phyloP scores from a whole-genome alignment of 2,329 filamentous ascomycete genomes.

The Penicillium sp. region DNA sequence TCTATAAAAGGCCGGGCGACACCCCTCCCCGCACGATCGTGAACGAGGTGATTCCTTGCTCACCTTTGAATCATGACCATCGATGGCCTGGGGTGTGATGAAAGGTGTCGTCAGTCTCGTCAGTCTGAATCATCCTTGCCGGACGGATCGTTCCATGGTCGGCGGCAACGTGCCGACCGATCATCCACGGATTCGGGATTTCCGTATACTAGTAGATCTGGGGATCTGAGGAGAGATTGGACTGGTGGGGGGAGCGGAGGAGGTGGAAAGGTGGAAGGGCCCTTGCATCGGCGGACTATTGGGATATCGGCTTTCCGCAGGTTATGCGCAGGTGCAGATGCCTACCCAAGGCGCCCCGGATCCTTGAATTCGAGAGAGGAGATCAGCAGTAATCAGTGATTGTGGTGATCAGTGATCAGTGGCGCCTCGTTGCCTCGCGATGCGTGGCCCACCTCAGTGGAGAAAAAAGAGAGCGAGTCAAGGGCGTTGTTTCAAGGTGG shows the following conservation, averaged over 20 bases:
- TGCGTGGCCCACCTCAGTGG: not conserved
- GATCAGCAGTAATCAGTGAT: no score
- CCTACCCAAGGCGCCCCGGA: not conserved
- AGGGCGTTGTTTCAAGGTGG: constrained; percentile 21
- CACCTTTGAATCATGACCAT: constrained; percentile 23
- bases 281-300: not conserved
- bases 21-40: not conserved
- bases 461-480: not conserved
- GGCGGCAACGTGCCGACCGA: constrained; percentile 15
- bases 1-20: constrained; percentile 21
- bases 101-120: constrained; percentile 36
- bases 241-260: not conserved
- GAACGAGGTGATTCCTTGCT: constrained; percentile 10
- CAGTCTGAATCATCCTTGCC: constrained; percentile 32
- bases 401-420: no score
- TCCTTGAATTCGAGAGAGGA: no score
- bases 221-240: constrained; percentile 3
- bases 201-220: constrained; percentile 11
- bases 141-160: constrained; percentile 30
- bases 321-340: not conserved
- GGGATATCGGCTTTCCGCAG: not conserved
- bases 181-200: constrained; percentile 27
- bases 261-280: not conserved
- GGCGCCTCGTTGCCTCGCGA: constrained; percentile 15
- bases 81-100: constrained; percentile 27